These are phyloP conservation scores for Fusarium xylarioides DNA, from an alignment of 2,329 filamentous ascomycete genomes.

Conservation along the genomic window DNA sequence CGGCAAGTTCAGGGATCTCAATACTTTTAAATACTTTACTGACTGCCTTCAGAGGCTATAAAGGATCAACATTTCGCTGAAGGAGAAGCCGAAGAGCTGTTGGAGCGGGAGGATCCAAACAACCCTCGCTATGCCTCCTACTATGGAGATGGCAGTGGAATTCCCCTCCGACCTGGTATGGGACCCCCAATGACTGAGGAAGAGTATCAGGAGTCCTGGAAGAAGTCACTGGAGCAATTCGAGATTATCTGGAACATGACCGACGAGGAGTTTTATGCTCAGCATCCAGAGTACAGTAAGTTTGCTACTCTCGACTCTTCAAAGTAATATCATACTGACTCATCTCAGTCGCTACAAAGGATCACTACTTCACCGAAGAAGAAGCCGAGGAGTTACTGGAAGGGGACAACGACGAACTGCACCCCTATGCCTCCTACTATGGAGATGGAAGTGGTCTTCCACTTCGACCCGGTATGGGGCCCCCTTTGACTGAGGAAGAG, in stretches of 20 bases:
- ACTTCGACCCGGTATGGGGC: not conserved
- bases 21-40: too few relatives aligned
- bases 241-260: not conserved
- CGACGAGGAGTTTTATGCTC: not conserved
- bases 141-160: not conserved
- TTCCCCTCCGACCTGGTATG: not conserved
- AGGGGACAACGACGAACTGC: rapidly evolving
- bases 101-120: too few relatives aligned
- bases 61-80: too few relatives aligned
- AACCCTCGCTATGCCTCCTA: too few relatives aligned
- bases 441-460: not conserved
- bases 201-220: rapidly evolving
- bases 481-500: not conserved
- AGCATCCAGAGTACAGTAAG: not conserved
- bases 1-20: too few relatives aligned
- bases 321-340: too few relatives aligned
- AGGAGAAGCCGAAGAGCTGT: too few relatives aligned
- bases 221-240: not conserved
- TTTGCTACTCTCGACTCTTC: not conserved
- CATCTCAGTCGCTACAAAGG: not conserved
- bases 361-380: not conserved
- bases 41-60: too few relatives aligned
- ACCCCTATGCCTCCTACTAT: not conserved
- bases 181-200: not conserved
- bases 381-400: not conserved